Conservation (phyloP, 192 early-diverging fungal genomes). For the Coemansia furcata region DNA sequence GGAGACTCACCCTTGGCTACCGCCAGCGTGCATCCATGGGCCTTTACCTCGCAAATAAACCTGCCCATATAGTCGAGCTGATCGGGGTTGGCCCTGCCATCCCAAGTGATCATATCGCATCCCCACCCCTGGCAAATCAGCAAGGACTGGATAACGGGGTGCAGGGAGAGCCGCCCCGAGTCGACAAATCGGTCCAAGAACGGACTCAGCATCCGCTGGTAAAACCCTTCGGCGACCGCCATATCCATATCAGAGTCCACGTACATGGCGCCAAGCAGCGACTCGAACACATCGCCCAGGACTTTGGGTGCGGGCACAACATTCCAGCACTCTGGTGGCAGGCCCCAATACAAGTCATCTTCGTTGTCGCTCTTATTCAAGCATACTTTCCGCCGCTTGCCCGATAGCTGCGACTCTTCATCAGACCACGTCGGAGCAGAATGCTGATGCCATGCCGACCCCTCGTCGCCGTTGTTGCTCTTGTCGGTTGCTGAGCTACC, state of each 20-base stretch:
- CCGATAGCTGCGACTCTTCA: too few species aligned
- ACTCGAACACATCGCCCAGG: conserved; percentile 85
- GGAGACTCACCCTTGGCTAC: conserved; percentile 34
- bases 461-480: neutral
- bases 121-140: conserved; percentile 53
- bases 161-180: conserved; percentile 42
- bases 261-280: conserved; percentile 81
- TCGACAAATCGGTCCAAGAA: conserved; percentile 53
- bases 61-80: conserved; percentile 34
- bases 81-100: conserved; percentile 12
- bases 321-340: conserved; percentile 73
- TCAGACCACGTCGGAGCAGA: neutral
- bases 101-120: conserved; percentile 32
- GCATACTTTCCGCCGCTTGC: neutral
- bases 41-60: conserved; percentile 31
- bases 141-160: conserved; percentile 45
- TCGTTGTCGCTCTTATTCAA: neutral
- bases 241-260: conserved; percentile 76
- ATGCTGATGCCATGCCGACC: neutral
- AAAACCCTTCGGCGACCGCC: conserved; percentile 50
- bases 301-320: conserved; percentile 84
- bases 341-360: conserved; percentile 34
- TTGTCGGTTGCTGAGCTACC: neutral
- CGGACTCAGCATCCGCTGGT: conserved; percentile 38
- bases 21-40: conserved; percentile 17